phyloP scores from a whole-genome alignment of 2,329 filamentous ascomycete genomes.

The Trichoderma arundinaceum region DNA sequence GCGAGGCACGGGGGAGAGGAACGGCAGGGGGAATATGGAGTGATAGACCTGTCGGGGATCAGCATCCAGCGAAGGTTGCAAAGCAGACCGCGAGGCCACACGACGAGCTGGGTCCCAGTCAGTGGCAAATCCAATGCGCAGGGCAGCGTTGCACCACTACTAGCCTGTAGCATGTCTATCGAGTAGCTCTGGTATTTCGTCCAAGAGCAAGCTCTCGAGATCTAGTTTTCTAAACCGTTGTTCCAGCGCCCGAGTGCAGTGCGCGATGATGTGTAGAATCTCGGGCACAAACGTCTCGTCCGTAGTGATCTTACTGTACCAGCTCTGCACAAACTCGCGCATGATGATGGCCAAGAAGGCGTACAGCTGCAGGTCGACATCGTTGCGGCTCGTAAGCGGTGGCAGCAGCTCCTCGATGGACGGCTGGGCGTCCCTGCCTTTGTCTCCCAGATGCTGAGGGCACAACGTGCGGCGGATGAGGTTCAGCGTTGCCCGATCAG shows the following conservation, averaged over 20 bases:
- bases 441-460: slow-evolving; percentile 68
- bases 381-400: slow-evolving; percentile 90
- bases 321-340: slow-evolving; percentile 86
- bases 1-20: slow-evolving; percentile 76
- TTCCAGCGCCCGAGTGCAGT: slow-evolving; percentile 87
- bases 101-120: slow-evolving; percentile 68
- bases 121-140: slow-evolving; percentile 32
- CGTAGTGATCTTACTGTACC: slow-evolving; percentile 91
- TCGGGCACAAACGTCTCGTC: slow-evolving; percentile 89
- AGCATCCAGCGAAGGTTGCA: slow-evolving; percentile 63
- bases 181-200: slow-evolving; percentile 84
- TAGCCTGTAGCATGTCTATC: slow-evolving; percentile 80
- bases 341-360: slow-evolving; percentile 88
- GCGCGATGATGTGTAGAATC: slow-evolving; percentile 87
- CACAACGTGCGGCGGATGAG: slow-evolving; percentile 86
- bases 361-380: slow-evolving; percentile 91
- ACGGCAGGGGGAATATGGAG: slow-evolving; percentile 78
- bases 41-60: slow-evolving; percentile 78
- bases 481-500: slow-evolving; percentile 77
- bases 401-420: slow-evolving; percentile 84
- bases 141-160: slow-evolving; percentile 19
- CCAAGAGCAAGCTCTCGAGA: slow-evolving; percentile 79
- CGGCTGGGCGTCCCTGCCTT: slow-evolving; percentile 53
- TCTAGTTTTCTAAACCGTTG: slow-evolving; percentile 83
- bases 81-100: slow-evolving; percentile 64